A percentile compares a stretch with the other conserved stretches of the same genome.
Conservation (phyloP, 2,329 filamentous ascomycete species). For the Beauveria varroae region DNA sequence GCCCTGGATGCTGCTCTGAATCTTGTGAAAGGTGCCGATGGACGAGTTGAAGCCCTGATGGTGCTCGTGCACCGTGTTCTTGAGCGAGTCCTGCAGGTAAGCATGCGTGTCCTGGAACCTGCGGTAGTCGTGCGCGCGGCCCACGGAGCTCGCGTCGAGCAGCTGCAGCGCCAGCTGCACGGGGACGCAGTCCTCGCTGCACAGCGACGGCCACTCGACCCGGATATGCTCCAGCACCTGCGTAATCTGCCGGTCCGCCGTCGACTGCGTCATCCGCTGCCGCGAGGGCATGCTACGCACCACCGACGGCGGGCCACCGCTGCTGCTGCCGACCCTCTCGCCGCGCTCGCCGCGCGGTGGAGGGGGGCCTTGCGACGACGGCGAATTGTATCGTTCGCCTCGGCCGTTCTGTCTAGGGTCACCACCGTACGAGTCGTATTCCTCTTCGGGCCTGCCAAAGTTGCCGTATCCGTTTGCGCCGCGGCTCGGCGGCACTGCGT, state of each 20-base stretch:
- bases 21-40: constrained; percentile 98
- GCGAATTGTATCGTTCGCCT: constrained; percentile 7
- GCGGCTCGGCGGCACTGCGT: constrained; percentile 32
- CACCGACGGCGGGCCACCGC: constrained; percentile 22
- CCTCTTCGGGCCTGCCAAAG: constrained; percentile 32
- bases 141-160: constrained; percentile 88
- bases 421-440: constrained; percentile 44
- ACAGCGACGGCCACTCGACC: constrained; percentile 87
- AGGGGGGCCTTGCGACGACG: constrained; percentile 21
- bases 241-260: constrained; percentile 48
- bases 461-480: constrained; percentile 37
- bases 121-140: constrained; percentile 78
- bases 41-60: constrained; percentile 99
- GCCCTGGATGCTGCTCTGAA: constrained; percentile 83
- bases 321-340: constrained; percentile 30
- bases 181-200: constrained; percentile 77
- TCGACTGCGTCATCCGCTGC: constrained; percentile 34
- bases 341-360: constrained; percentile 25
- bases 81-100: constrained; percentile 86
- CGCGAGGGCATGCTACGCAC: constrained; percentile 29
- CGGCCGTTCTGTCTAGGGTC: constrained; percentile 21
- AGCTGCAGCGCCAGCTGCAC: constrained; percentile 93
- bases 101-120: constrained; percentile 78
- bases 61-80: constrained; percentile 94
- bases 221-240: constrained; percentile 76